Evolutionary conservation across 805 yeast species (phyloP), one percentile per base, ranked within the genome.

Genomic region (Alloascoidea hylecoeti): DNA sequence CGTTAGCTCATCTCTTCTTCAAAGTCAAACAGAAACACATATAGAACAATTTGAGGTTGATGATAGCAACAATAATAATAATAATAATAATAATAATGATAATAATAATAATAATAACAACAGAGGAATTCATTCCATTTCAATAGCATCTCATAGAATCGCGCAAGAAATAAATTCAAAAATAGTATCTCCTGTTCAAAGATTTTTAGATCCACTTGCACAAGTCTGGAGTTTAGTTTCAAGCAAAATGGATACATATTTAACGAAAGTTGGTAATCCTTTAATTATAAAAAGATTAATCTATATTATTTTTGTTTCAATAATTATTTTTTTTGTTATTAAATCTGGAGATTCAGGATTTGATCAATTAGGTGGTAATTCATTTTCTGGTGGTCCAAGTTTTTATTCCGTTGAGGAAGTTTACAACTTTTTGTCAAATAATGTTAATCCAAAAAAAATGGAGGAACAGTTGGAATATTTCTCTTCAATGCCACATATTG

Each of bases 241-340:
- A 39, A 56, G 60, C 33, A 64, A 66, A 38, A 58, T 73, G 38
- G 95, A 88, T 47, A 55, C 61, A 18, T 55, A 64, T 17, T 56
- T 89, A 9, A 63, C 75, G 15, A 70, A 70, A 42, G 46, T 82
- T n/a, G 95, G 96, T 3, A 85, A 88, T 51, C 96, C 96, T 3
- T 57, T 85, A 36, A 79, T 89, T 17, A 74, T 88, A 17, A 79
- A 81, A 46, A 63, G 97, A 33, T 62, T 88, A 32, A 55, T 82
- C 2, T 84, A 84, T 49, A 80, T 89, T 9, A 48, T 76, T 2
- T 51, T 78, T 35, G 70, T 84, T 46, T 71, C 84, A n/a, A 41
- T 60, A 0, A 48, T 78, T 3, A 66, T 85, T 4, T 54, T 70
- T 27, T 67, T 77, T 39, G 81, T 80, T 3, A 43, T 69, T 13